Evolutionary conservation across 169 alveolate species (phyloP).

Genomic region (Plasmodium yoelii): DNA sequence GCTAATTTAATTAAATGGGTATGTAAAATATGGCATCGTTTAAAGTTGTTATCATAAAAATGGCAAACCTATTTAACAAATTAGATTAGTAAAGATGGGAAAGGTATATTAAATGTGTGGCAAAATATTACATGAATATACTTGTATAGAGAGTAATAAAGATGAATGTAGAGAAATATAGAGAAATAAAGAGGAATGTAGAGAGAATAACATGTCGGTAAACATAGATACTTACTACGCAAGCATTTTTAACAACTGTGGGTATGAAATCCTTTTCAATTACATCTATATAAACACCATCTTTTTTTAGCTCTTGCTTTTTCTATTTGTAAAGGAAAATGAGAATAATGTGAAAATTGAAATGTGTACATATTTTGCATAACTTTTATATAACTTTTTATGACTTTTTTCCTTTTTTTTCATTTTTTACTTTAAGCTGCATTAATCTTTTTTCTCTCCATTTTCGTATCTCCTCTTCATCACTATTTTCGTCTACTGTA

Average conservation of each 20-base stretch:
- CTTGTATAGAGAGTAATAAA: background rate
- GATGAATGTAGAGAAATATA: too few species aligned
- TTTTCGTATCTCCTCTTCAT: conserved; percentile 68
- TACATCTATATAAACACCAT: conserved; percentile 69
- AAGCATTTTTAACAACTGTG: conserved; percentile 42
- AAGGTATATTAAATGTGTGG: background rate
- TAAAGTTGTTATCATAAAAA: conserved; percentile 64
- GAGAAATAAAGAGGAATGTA: too few species aligned
- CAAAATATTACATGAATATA: background rate
- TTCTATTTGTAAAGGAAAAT: conserved; percentile 24
- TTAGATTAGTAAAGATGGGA: background rate
- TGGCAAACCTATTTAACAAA: conserved; percentile 31
- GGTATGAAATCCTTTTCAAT: conserved; percentile 68
- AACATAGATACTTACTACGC: conserved; percentile 18
- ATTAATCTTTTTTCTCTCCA: conserved; percentile 58
- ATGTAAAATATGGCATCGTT: conserved; percentile 66
- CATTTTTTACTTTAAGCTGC: conserved; percentile 45
- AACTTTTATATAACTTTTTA: background rate
- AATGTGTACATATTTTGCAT: background rate
- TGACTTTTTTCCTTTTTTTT: background rate
- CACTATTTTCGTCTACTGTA: conserved; percentile 70
- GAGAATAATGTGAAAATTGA: background rate
- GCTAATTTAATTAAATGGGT: conserved; percentile 66
- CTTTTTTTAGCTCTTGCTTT: conserved; percentile 62
- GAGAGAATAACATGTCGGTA: background rate